phyloP scores from a whole-genome alignment of 2,329 filamentous ascomycete genomes.

The Coniochaeta ligniaria region DNA sequence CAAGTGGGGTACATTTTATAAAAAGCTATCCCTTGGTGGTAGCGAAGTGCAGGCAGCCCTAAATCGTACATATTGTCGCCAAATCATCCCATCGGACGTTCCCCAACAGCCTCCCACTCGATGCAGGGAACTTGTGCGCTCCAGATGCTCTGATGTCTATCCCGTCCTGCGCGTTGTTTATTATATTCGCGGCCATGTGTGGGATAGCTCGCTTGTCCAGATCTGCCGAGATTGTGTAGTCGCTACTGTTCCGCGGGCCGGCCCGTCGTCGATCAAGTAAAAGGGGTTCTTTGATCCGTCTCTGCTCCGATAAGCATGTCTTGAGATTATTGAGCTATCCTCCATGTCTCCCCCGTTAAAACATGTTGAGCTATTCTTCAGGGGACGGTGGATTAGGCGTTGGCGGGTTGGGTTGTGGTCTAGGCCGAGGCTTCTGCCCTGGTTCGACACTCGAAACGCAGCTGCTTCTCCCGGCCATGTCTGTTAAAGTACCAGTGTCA shows the following conservation, averaged over 20 bases:
- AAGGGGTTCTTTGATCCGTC: neutral
- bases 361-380: neutral
- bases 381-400: conserved; percentile 13
- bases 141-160: neutral
- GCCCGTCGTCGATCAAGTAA: neutral
- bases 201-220: neutral
- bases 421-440: conserved; percentile 12
- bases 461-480: neutral
- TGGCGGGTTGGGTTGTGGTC: conserved; percentile 13
- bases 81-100: neutral
- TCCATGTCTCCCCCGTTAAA: neutral
- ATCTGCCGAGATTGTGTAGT: neutral
- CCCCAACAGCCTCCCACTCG: neutral
- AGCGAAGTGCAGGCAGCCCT: neutral
- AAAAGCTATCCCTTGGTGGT: neutral
- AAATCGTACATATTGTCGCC: neutral
- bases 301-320: neutral
- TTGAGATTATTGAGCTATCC: neutral
- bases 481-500: neutral
- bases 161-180: neutral
- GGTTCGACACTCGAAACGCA: neutral
- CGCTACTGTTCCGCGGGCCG: neutral
- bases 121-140: neutral
- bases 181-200: neutral
- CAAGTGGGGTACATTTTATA: neutral